phyloP scores from a whole-genome alignment of 768 basidiomycete species.

The Cystobasidium onofrii region DNA sequence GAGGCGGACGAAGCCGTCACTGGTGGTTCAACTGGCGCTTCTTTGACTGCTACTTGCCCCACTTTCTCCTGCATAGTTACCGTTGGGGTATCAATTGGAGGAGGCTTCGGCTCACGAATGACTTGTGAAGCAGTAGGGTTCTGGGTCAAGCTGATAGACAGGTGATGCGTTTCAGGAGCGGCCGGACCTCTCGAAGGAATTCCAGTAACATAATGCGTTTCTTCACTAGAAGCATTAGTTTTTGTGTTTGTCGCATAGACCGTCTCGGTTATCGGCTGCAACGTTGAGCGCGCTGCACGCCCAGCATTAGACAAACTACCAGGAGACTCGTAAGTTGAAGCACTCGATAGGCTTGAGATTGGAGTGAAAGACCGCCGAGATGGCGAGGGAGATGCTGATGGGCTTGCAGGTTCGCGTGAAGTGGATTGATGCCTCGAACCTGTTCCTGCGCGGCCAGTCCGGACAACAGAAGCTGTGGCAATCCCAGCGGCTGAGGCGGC shows the following conservation, averaged over 20 bases:
- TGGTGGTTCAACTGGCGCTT: background rate
- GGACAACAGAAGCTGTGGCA: background rate
- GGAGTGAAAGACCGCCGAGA: constrained; percentile 16
- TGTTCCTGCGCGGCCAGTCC: background rate
- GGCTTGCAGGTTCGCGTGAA: background rate
- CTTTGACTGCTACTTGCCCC: background rate
- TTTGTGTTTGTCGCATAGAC: background rate
- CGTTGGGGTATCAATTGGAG: background rate
- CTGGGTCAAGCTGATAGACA: no score
- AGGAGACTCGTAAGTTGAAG: constrained; percentile 9
- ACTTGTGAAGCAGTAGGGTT: background rate
- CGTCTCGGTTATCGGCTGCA: background rate
- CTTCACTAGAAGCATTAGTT: background rate
- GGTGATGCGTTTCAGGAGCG: background rate
- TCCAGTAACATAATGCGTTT: background rate
- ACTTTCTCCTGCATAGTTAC: background rate
- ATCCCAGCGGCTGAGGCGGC: background rate
- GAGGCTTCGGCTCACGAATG: constrained; percentile 6
- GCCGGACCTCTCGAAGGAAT: background rate
- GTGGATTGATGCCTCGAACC: background rate
- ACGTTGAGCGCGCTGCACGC: background rate
- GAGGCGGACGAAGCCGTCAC: background rate
- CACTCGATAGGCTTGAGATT: constrained; percentile 18
- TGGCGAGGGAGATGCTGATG: background rate
- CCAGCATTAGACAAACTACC: background rate